These are phyloP conservation scores for Mycena latifolia DNA, from an alignment of 768 basidiomycete genomes.

Conservation along the genomic window DNA sequence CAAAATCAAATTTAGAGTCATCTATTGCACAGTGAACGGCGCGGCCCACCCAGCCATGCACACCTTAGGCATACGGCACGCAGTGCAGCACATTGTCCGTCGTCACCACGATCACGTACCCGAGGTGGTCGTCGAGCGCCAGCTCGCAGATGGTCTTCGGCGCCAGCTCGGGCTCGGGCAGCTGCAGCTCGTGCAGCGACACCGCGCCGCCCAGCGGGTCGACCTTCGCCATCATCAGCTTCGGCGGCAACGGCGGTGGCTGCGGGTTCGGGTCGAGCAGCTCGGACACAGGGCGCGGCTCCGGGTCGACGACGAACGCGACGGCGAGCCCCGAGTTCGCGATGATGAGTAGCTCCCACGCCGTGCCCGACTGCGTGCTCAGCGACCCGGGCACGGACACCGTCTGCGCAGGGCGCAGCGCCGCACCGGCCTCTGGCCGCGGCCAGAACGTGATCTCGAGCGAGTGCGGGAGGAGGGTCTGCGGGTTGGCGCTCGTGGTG, in stretches of 20 bases:
- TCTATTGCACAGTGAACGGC: background rate
- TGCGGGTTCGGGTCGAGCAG: background rate
- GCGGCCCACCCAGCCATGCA: too few relatives aligned
- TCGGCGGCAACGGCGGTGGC: constrained; percentile 12
- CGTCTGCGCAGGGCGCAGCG: constrained; percentile 19
- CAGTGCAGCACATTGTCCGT: constrained; percentile 9
- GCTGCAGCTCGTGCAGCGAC: constrained; percentile 26
- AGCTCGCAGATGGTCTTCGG: constrained; percentile 20
- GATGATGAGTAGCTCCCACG: constrained; percentile 29
- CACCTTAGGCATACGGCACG: constrained; percentile 27
- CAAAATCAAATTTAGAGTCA: background rate
- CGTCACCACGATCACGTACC: constrained; percentile 24
- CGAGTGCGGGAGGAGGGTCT: background rate
- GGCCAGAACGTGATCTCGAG: constrained; percentile 36
- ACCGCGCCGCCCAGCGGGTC: constrained; percentile 10
- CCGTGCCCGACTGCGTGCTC: background rate
- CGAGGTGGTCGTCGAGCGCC: constrained; percentile 30
- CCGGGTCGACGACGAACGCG: constrained; percentile 17
- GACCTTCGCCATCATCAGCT: constrained; percentile 26
- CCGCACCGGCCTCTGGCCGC: constrained; percentile 18
- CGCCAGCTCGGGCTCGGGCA: constrained; percentile 4
- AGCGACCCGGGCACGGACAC: constrained; percentile 22
- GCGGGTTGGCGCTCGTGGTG: background rate
- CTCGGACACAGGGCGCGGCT: constrained; percentile 2
- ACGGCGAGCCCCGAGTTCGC: constrained; percentile 30